A percentile compares a stretch with the other conserved stretches of the same genome.
These are phyloP conservation scores for Iris macrosiphon DNA, from an alignment of 106 monocot genomes.

Conservation along the genomic window DNA sequence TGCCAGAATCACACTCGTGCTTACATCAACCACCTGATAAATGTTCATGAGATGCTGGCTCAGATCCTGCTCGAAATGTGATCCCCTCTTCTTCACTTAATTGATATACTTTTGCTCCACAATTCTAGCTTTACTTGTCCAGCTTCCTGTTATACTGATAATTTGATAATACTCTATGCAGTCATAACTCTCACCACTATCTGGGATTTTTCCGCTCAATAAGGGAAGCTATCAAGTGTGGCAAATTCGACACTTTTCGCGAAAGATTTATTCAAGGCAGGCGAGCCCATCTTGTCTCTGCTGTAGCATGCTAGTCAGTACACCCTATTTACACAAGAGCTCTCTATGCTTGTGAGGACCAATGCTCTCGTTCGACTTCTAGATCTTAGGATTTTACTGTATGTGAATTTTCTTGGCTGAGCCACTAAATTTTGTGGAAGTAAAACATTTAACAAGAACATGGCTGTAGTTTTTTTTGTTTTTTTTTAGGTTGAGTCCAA, in stretches of 20 bases:
- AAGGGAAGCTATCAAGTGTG: constrained; percentile 61
- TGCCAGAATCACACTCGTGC: constrained; percentile 88
- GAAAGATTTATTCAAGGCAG: constrained; percentile 50
- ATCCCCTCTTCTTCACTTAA: not conserved
- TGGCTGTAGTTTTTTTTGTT: no score
- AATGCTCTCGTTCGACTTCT: no score
- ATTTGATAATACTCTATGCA: constrained; percentile 22
- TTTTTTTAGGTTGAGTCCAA: no score
- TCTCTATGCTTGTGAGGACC: no score
- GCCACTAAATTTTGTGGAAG: no score
- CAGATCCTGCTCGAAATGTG: constrained; percentile 95
- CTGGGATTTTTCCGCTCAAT: constrained; percentile 70
- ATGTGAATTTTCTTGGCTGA: no score
- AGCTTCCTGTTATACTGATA: not conserved
- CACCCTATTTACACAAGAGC: no score
- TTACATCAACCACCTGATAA: constrained; percentile 92
- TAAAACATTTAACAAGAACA: no score
- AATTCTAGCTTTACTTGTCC: no score
- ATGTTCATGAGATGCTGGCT: constrained; percentile 93
- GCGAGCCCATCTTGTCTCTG: constrained; percentile 34
- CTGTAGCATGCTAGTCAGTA: constrained; percentile 18
- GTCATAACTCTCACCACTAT: constrained; percentile 98
- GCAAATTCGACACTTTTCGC: constrained; percentile 52
- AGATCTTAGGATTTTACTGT: no score
- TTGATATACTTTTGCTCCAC: not conserved